phyloP scores from a whole-genome alignment of 2,329 filamentous ascomycete species.

The Lecanicillium sp. region DNA sequence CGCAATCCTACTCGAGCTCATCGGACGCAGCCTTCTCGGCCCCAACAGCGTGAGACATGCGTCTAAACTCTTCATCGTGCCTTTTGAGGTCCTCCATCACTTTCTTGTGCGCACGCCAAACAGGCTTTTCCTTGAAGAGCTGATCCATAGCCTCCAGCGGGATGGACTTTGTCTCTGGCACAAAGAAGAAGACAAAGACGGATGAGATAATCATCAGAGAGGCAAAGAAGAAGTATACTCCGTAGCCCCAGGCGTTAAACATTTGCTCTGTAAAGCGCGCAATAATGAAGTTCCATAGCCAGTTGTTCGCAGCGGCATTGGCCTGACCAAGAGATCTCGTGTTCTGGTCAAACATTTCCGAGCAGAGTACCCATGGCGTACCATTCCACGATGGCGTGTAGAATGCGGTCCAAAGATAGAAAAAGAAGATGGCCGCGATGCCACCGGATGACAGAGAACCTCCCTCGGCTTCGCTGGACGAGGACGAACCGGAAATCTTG shows the following conservation, averaged over 20 bases:
- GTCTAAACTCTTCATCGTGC: neutral
- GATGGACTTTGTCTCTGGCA: conserved; percentile 60
- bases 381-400: conserved; percentile 69
- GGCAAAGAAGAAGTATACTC: conserved; percentile 64
- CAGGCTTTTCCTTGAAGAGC: conserved; percentile 45
- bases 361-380: conserved; percentile 69
- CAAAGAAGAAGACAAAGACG: conserved; percentile 52
- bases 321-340: conserved; percentile 58
- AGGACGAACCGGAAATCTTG: conserved; percentile 39
- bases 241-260: conserved; percentile 51
- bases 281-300: conserved; percentile 66
- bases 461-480: conserved; percentile 24
- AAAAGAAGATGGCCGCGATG: conserved; percentile 60
- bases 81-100: conserved; percentile 34
- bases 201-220: conserved; percentile 50
- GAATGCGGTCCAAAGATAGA: conserved; percentile 53
- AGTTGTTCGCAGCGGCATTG: conserved; percentile 63
- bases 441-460: conserved; percentile 35
- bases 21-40: conserved; percentile 3
- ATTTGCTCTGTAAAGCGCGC: conserved; percentile 61
- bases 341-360: conserved; percentile 68
- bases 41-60: neutral
- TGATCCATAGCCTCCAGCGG: conserved; percentile 59
- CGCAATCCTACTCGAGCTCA: neutral
- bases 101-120: conserved; percentile 32